Evolutionary conservation across 768 basidiomycete species (phyloP).

Genomic region (Vararia minispora): DNA sequence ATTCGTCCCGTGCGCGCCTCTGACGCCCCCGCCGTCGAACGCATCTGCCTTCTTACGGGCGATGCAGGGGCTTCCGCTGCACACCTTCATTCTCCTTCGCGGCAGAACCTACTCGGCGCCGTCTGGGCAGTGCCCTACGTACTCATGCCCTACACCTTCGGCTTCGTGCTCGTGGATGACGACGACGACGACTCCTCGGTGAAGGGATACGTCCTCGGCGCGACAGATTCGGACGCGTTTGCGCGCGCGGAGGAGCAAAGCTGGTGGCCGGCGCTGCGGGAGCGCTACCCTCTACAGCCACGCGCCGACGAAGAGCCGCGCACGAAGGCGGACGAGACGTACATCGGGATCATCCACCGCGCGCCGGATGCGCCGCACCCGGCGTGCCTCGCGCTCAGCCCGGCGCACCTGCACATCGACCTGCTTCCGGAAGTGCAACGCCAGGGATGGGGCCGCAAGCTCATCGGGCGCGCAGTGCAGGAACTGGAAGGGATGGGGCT

Average conservation of each 20-base stretch:
- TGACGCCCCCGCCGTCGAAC: conserved; percentile 49
- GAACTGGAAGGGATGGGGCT: conserved; percentile 37
- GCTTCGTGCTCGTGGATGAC: conserved; percentile 58
- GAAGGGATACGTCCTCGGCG: conserved; percentile 64
- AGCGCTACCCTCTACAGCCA: conserved; percentile 34
- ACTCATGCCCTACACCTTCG: conserved; percentile 53
- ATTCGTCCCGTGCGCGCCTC: conserved; percentile 46
- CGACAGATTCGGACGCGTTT: conserved; percentile 55
- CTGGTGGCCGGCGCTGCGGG: conserved; percentile 60
- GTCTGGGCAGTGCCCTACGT: conserved; percentile 71
- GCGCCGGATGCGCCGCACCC: conserved; percentile 30
- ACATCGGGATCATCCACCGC: conserved; percentile 24
- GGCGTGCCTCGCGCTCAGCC: conserved; percentile 49
- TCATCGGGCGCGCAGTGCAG: conserved; percentile 44
- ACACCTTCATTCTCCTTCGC: conserved; percentile 45
- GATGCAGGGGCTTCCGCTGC: conserved; percentile 62
- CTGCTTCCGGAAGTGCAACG: conserved; percentile 56
- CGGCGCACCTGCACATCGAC: conserved; percentile 70
- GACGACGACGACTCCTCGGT: conserved; percentile 29
- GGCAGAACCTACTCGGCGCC: conserved; percentile 55
- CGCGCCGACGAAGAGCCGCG: conserved; percentile 8
- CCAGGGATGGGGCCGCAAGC: conserved; percentile 57
- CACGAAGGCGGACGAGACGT: conserved; percentile 29
- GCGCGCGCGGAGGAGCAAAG: conserved; percentile 39
- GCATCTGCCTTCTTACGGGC: conserved; percentile 66